These are phyloP conservation scores for Curvularia eragrostidis DNA, from an alignment of 2,329 filamentous ascomycete genomes.

Conservation along the genomic window DNA sequence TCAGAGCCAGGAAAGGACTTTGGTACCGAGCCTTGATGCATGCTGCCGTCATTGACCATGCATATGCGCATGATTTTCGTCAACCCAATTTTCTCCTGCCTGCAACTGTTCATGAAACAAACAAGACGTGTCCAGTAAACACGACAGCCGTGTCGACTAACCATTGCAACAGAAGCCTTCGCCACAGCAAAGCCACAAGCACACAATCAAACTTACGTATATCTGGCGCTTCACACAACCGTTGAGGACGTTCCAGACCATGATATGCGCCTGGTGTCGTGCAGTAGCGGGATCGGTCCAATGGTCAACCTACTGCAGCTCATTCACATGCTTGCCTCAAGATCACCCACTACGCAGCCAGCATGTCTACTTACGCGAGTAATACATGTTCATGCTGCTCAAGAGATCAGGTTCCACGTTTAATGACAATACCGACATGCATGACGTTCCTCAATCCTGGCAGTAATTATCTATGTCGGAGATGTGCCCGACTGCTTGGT, in stretches of 20 bases:
- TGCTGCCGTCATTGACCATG: constrained; percentile 12
- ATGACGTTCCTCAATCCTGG: background rate
- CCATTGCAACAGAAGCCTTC: background rate
- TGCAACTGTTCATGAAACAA: constrained; percentile 5
- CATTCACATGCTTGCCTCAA: background rate
- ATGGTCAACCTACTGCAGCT: constrained; percentile 12
- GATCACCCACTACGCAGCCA: background rate
- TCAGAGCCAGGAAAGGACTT: background rate
- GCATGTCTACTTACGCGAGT: background rate
- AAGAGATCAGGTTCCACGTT: constrained; percentile 2
- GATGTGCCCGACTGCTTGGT: constrained; percentile 3
- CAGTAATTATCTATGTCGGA: constrained; percentile 1
- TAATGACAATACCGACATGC: background rate
- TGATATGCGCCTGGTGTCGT: background rate
- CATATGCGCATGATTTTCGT: background rate
- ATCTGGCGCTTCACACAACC: constrained; percentile 3
- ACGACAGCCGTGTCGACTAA: constrained; percentile 2
- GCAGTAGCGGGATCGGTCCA: background rate
- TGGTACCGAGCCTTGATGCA: constrained; percentile 4
- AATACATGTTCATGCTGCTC: constrained; percentile 3
- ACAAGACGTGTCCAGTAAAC: background rate
- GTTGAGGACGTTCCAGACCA: constrained; percentile 9
- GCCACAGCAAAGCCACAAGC: background rate
- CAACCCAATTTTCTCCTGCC: constrained; percentile 7
- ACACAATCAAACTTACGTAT: background rate